Percentiles rank a stretch among this genome's conserved stretches.
Evolutionary conservation across 345 rosid species (phyloP).

Genomic region (Rhodamnia rubescens): DNA sequence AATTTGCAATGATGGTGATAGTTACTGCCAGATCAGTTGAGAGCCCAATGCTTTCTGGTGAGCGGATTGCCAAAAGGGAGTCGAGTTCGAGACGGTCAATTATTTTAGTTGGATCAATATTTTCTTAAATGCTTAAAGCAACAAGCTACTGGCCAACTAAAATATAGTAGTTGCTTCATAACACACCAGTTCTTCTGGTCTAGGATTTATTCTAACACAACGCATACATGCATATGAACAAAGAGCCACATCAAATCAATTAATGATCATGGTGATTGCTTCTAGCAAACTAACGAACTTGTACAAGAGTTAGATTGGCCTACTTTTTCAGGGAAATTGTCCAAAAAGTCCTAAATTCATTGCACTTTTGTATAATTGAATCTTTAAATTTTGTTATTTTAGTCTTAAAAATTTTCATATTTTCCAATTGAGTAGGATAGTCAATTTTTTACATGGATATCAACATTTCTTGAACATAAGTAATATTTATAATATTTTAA

Average conservation of each 20-base stretch:
- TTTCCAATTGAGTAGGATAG: too few relatives aligned
- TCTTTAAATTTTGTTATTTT: too few relatives aligned
- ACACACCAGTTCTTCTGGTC: fast-evolving
- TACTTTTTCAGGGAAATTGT: background rate
- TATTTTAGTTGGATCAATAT: fast-evolving
- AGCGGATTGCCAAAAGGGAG: background rate
- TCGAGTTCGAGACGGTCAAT: fast-evolving
- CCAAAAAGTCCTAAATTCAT: too few relatives aligned
- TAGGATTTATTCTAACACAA: background rate
- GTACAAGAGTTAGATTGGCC: background rate
- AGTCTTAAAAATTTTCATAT: too few relatives aligned
- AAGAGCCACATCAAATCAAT: background rate
- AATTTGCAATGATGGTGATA: background rate
- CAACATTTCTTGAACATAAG: too few relatives aligned
- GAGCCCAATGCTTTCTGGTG: background rate
- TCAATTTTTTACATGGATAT: too few relatives aligned
- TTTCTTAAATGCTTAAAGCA: fast-evolving
- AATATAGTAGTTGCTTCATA: fast-evolving
- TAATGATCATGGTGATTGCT: background rate
- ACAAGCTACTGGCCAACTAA: fast-evolving
- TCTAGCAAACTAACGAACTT: background rate
- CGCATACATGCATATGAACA: too few relatives aligned
- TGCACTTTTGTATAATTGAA: too few relatives aligned
- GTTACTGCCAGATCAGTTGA: too few relatives aligned
- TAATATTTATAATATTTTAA: too few relatives aligned